Base-by-base conservation (phyloP, 345 rosid genomes). In the Citropsis articulata region DNA sequence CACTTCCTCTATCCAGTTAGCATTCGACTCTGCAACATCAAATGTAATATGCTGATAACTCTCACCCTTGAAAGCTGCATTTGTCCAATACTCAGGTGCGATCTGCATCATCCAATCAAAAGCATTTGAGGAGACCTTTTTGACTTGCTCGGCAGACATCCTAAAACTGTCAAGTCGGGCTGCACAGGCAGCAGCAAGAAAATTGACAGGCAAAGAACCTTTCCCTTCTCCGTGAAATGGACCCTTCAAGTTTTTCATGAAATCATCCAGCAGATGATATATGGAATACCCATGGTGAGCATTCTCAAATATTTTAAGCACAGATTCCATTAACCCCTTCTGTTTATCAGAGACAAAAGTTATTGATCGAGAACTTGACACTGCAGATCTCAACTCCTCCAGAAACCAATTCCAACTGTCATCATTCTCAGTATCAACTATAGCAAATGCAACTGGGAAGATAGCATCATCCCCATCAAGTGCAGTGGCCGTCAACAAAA, bases 201-300 rank as follows among this genome's bases (percentile, higher is more conserved):
- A 81, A 73, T 78, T 83, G 77, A 85, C 85, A 27, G 91, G 88
- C 85, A 95, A 84, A n/a, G 92, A 84, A 75, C 84, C 82, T 84
- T 84, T 93, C 62, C 98, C 97, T 53, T 92, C 98, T 68, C 95
- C 98, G 59, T 85, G 87, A 82, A 95, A 93, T 21, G 98, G 98
- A 66, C 91, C 98, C 87, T 83, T 84, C 79, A 88, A 83, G 79
- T 85, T 88, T 80, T 82, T 85, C 88, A 87, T 88, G 79, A 93
- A 90, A 83, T 86, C 88, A 81, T 92, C 97, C 82, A 90, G 83
- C 84, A 95, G 85, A 79, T 90, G 91, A 82, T 84, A 91, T 75
- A 93, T 81, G 18, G 96, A 92, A 80, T 89, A 92, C 57, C 96
- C 98, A 77, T 88, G 85, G 83, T 87, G 85, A 19, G 91, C 83